Percentiles rank a stretch among this genome's conserved stretches.
phyloP scores from a whole-genome alignment of 2,329 filamentous ascomycete genomes.

The Grosmannia clavigera region DNA sequence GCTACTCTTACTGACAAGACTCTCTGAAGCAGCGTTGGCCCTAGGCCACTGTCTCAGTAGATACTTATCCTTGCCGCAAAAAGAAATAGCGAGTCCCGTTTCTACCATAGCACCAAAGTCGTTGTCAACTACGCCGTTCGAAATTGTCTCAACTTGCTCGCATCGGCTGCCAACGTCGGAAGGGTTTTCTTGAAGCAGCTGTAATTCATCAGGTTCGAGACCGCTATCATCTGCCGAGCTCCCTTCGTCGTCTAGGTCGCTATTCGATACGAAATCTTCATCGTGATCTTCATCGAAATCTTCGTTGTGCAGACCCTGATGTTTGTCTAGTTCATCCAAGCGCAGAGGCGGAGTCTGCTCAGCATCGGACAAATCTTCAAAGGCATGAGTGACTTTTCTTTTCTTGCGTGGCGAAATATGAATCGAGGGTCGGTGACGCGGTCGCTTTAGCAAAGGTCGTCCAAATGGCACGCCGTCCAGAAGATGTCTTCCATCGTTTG shows the following conservation, averaged over 20 bases:
- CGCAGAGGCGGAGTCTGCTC: constrained; percentile 25
- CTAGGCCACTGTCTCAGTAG: not conserved
- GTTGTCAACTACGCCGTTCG: not conserved
- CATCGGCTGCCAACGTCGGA: too few relatives aligned
- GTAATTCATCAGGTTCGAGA: constrained; percentile 22
- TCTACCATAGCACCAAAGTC: not conserved
- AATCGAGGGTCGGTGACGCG: constrained; percentile 51
- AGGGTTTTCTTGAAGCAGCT: constrained; percentile 26
- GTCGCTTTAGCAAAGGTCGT: constrained; percentile 50
- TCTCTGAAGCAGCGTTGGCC: not conserved
- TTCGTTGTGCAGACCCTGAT: constrained; percentile 19
- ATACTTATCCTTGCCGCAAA: not conserved
- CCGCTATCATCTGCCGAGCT: constrained; percentile 10
- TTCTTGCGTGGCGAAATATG: constrained; percentile 70
- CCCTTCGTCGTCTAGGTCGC: constrained; percentile 9
- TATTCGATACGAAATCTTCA: constrained; percentile 13
- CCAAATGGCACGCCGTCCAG: constrained; percentile 82
- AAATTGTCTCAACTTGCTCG: not conserved
- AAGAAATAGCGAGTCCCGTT: not conserved
- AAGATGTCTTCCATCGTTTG: constrained; percentile 63
- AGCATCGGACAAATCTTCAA: not conserved
- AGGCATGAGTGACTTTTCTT: constrained; percentile 38
- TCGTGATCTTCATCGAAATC: constrained; percentile 17
- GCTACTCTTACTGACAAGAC: not conserved
- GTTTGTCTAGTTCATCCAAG: constrained; percentile 12